Evolutionary conservation across 140 eudicot species (phyloP).

Genomic region (Stevia rebaudiana): DNA sequence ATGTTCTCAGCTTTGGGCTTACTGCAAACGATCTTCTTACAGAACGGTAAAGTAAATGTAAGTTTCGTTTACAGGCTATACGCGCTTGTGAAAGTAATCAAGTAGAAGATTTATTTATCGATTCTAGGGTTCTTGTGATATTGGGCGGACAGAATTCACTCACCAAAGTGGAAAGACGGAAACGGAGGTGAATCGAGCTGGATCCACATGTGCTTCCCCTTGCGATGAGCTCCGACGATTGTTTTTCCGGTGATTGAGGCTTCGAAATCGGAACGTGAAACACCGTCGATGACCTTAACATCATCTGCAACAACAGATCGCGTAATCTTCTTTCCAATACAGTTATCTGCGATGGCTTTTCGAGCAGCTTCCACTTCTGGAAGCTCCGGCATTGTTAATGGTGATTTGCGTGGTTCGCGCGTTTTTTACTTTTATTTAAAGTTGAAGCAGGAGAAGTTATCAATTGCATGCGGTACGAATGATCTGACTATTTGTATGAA

Average conservation of each 20-base stretch:
- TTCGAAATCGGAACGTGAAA: constrained; percentile 61
- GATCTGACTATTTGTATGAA: not conserved
- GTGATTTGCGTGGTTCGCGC: constrained; percentile 44
- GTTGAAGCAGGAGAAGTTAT: not conserved
- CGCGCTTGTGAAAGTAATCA: too few relatives aligned
- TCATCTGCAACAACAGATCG: constrained; percentile 67
- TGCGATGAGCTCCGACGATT: constrained; percentile 69
- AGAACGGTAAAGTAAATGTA: too few relatives aligned
- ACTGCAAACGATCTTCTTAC: too few relatives aligned
- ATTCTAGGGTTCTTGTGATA: constrained; percentile 31
- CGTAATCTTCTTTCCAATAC: constrained; percentile 71
- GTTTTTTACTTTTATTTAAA: constrained; percentile 12
- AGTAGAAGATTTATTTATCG: not conserved
- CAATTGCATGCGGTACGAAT: not conserved
- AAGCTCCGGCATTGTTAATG: constrained; percentile 79
- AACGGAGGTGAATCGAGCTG: constrained; percentile 93
- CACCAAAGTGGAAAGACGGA: constrained; percentile 91
- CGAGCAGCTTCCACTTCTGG: constrained; percentile 99
- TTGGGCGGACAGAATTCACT: not conserved
- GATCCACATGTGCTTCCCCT: constrained; percentile 92
- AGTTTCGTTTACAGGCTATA: too few relatives aligned
- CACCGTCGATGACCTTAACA: constrained; percentile 70
- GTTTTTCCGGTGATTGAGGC: constrained; percentile 59
- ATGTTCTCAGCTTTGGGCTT: too few relatives aligned
- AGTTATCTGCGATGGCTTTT: constrained; percentile 65